Conservation (phyloP, 2,329 filamentous ascomycete genomes). For the Pleurostoma richardsiae region DNA sequence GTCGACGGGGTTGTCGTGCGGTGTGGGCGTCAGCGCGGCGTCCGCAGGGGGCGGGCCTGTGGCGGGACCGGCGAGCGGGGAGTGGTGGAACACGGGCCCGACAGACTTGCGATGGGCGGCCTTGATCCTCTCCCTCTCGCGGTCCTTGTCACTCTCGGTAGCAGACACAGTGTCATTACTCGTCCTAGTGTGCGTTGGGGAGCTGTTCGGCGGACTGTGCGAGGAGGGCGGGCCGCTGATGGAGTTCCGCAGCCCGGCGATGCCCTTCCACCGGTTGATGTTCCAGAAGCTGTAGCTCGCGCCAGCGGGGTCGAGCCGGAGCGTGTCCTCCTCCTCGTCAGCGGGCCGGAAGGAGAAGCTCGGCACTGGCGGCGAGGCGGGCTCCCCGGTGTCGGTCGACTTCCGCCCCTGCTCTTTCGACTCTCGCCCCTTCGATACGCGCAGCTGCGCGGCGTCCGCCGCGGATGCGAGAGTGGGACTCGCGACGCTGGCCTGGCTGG, state of each 20-base stretch:
- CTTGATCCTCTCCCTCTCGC: not conserved
- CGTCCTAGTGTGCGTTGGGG: slow-evolving; percentile 3
- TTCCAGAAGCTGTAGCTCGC: slow-evolving; percentile 52
- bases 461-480: not conserved
- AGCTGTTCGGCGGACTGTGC: slow-evolving; percentile 12
- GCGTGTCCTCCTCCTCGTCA: slow-evolving; percentile 33
- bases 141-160: not conserved
- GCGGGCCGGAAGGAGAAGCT: slow-evolving; percentile 47
- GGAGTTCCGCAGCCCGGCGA: slow-evolving; percentile 27
- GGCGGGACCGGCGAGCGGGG: no score
- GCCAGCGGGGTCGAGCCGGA: slow-evolving; percentile 30
- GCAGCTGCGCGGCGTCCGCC: not conserved
- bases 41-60: no score
- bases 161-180: no score
- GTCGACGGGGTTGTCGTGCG: no score
- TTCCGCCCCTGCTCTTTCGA: slow-evolving; percentile 8
- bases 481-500: slow-evolving; percentile 3
- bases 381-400: slow-evolving; percentile 10
- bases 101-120: not conserved
- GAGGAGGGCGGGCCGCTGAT: slow-evolving; percentile 6
- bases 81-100: no score
- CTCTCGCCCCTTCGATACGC: no score
- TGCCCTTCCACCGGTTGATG: slow-evolving; percentile 45
- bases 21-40: no score
- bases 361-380: slow-evolving; percentile 42